Evolutionary conservation across 148 eudicot species (phyloP).

Genomic region (Dianthus caryophyllus): DNA sequence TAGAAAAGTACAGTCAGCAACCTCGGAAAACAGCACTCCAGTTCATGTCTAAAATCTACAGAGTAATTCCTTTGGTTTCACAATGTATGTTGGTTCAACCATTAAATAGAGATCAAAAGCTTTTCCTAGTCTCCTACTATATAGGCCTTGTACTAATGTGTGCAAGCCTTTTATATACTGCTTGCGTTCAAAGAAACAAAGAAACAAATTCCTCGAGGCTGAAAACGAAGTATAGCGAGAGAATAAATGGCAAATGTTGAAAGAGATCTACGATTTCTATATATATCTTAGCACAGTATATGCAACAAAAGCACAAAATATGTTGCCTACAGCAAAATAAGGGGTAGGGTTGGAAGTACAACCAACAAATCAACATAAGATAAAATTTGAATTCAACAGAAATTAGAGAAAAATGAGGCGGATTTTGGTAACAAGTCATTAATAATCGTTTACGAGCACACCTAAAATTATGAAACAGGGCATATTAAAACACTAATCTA

Average conservation of each 20-base stretch:
- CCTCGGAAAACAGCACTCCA: constrained; percentile 13
- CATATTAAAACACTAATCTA: background rate
- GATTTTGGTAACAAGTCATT: background rate
- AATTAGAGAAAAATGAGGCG: background rate
- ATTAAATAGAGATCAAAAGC: background rate
- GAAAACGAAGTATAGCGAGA: background rate
- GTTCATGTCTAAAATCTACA: constrained; percentile 2
- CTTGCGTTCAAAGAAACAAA: background rate
- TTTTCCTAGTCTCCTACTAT: too few relatives aligned
- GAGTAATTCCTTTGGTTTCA: background rate
- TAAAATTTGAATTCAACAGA: background rate
- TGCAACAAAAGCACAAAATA: background rate
- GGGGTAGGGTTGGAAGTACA: background rate
- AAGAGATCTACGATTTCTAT: background rate
- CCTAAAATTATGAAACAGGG: background rate
- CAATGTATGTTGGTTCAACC: background rate
- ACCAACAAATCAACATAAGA: background rate
- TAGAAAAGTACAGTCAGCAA: constrained; percentile 24
- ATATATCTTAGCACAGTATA: background rate
- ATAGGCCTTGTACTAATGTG: background rate
- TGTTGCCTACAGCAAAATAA: background rate
- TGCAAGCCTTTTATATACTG: background rate
- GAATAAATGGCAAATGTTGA: background rate
- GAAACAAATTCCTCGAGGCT: background rate
- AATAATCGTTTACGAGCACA: constrained; percentile 7